Percentiles rank a stretch among this genome's conserved stretches.
Conservation (phyloP, 2,329 filamentous ascomycete genomes). For the Exophiala oligosperma region DNA sequence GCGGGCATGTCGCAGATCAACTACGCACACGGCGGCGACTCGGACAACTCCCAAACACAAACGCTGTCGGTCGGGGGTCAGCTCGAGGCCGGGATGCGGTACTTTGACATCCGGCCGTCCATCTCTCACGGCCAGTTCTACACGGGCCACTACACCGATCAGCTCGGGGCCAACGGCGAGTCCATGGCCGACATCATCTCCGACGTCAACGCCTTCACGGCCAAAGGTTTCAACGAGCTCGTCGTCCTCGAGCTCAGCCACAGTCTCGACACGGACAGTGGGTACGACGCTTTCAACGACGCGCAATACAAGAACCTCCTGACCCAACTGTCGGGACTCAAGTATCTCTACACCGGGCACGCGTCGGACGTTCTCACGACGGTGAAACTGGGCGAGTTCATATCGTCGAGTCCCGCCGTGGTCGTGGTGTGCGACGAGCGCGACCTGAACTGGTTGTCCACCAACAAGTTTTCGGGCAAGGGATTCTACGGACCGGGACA, state of each 20-base stretch:
- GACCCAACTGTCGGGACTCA: slow-evolving; percentile 43
- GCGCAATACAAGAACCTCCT: slow-evolving; percentile 47
- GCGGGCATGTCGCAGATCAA: slow-evolving; percentile 47
- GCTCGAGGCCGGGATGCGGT: slow-evolving; percentile 47
- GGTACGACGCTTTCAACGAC: slow-evolving; percentile 39
- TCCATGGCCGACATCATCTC: slow-evolving; percentile 44
- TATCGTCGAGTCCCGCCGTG: slow-evolving; percentile 35
- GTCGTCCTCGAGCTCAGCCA: slow-evolving; percentile 51
- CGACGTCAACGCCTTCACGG: slow-evolving; percentile 47
- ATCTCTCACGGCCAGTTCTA: slow-evolving; percentile 43
- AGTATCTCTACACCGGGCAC: slow-evolving; percentile 39
- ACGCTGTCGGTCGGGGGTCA: slow-evolving; percentile 48
- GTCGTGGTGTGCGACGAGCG: slow-evolving; percentile 39
- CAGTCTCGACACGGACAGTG: slow-evolving; percentile 43
- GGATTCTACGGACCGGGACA: slow-evolving; percentile 37
- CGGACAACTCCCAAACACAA: slow-evolving; percentile 36
- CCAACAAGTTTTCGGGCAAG: slow-evolving; percentile 29
- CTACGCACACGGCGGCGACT: not conserved
- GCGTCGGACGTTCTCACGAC: slow-evolving; percentile 34
- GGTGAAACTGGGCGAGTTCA: slow-evolving; percentile 38
- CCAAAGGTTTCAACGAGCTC: slow-evolving; percentile 44
- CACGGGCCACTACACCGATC: slow-evolving; percentile 38
- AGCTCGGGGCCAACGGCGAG: slow-evolving; percentile 41
- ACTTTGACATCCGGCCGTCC: slow-evolving; percentile 51
- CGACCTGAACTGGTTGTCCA: slow-evolving; percentile 27